Evolutionary conservation across 1,139 yeast species (phyloP).

Genomic region (Suhomyces panamericanus): DNA sequence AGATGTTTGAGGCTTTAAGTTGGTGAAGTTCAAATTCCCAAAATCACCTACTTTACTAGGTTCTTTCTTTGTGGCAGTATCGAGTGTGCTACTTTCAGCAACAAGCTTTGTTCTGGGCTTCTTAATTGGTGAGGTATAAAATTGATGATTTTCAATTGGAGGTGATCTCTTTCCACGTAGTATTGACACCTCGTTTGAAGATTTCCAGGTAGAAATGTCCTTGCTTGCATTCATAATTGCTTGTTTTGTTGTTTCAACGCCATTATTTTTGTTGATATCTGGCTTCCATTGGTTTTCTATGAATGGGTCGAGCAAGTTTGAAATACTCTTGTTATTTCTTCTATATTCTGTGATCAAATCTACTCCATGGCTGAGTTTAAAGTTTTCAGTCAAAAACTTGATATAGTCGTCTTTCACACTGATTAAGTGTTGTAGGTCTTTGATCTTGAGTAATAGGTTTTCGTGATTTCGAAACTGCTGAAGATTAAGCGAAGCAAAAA

Average conservation of each 20-base stretch:
- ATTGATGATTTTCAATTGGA: background rate
- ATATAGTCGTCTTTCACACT: conserved; percentile 36
- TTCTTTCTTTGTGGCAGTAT: background rate
- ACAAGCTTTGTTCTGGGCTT: background rate
- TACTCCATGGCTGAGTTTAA: conserved; percentile 37
- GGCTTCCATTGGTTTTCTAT: conserved; percentile 19
- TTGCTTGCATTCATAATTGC: conserved; percentile 3
- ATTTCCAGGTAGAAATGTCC: conserved; percentile 13
- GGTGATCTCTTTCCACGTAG: background rate
- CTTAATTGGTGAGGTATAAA: conserved; percentile 14
- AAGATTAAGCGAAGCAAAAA: conserved; percentile 24
- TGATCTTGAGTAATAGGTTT: conserved; percentile 22
- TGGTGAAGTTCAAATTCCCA: too few species aligned
- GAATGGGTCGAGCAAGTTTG: conserved; percentile 19
- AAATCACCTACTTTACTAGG: background rate
- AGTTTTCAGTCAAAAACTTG: conserved; percentile 37
- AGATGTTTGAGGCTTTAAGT: background rate
- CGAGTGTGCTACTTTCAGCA: background rate
- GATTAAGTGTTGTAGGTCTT: conserved; percentile 25
- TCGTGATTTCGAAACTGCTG: conserved; percentile 29
- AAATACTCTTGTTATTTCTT: conserved; percentile 19
- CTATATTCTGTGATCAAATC: conserved; percentile 34
- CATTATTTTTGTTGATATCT: conserved; percentile 5
- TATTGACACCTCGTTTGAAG: conserved; percentile 1
- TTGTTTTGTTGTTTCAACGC: background rate